Percentiles rank a stretch among this genome's conserved stretches.
Conservation (phyloP, 1,284 basidiomycete species). For the Pascua sp. region DNA sequence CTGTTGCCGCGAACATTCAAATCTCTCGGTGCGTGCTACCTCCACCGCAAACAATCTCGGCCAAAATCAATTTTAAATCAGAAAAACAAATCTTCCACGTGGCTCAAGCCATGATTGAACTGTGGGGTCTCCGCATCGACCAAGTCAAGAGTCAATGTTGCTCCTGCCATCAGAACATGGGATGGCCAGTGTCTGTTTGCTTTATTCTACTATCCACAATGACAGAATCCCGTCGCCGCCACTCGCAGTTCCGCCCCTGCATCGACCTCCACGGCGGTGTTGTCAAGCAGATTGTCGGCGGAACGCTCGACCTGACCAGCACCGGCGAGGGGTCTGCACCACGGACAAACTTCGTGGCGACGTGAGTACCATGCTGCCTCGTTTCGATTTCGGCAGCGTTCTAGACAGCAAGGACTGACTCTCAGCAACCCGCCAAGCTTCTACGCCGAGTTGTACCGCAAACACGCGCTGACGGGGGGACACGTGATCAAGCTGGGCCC, state of each 20-base stretch:
- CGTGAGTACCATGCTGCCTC: constrained; percentile 63
- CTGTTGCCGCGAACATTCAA: constrained; percentile 2
- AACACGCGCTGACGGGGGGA: constrained; percentile 70
- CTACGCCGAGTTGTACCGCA: constrained; percentile 75
- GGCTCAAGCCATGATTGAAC: too few relatives aligned
- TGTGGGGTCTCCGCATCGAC: too few relatives aligned
- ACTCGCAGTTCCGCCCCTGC: constrained; percentile 77
- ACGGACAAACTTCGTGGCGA: constrained; percentile 89
- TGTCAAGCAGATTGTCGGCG: constrained; percentile 98
- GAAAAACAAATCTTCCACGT: too few relatives aligned
- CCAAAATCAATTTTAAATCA: too few relatives aligned
- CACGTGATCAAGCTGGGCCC: constrained; percentile 97
- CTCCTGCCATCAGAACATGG: too few relatives aligned
- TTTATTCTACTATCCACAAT: neutral
- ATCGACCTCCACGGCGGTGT: constrained; percentile 93
- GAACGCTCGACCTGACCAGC: constrained; percentile 60
- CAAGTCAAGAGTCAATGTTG: too few relatives aligned
- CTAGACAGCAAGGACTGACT: constrained; percentile 1
- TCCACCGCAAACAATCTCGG: constrained; percentile 1
- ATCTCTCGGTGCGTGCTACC: constrained; percentile 7
- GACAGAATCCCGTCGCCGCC: constrained; percentile 14
- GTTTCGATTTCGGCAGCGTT: too few relatives aligned
- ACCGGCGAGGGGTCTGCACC: constrained; percentile 57
- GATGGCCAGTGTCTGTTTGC: too few relatives aligned
- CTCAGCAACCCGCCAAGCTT: constrained; percentile 72